These are phyloP conservation scores for Blastocystis sp. DNA, from an alignment of 352 stramenopile genomes.

Conservation along the genomic window DNA sequence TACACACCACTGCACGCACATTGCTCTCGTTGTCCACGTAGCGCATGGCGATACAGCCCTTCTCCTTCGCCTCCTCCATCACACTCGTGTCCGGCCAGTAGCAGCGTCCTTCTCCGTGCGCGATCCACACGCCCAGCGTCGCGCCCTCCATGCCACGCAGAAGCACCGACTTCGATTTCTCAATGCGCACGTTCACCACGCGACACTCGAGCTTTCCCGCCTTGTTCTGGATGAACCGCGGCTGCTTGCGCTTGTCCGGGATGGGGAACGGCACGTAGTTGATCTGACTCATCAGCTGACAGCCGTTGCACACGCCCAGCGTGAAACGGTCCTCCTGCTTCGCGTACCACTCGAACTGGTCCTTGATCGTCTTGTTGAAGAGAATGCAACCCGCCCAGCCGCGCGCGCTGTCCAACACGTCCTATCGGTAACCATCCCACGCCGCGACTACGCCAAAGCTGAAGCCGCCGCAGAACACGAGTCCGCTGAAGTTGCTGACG, in stretches of 20 bases:
- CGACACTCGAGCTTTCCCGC: slow-evolving; percentile 94
- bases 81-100: slow-evolving; percentile 92
- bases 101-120: slow-evolving; percentile 89
- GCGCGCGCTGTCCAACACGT: slow-evolving; percentile 97
- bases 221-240: slow-evolving; percentile 96
- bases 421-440: slow-evolving; percentile 74
- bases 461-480: slow-evolving; percentile 98
- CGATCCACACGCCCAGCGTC: slow-evolving; percentile 96
- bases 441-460: slow-evolving; percentile 84
- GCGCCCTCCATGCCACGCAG: slow-evolving; percentile 96
- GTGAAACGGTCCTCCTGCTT: slow-evolving; percentile 94
- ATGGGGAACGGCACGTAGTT: slow-evolving; percentile 90
- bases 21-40: slow-evolving; percentile 94
- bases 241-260: slow-evolving; percentile 81
- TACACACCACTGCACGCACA: background rate
- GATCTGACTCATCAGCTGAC: slow-evolving; percentile 98
- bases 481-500: slow-evolving; percentile 92
- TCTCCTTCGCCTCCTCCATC: slow-evolving; percentile 85
- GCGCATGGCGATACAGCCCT: slow-evolving; percentile 90
- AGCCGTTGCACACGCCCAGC: slow-evolving; percentile 98
- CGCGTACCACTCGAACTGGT: slow-evolving; percentile 94
- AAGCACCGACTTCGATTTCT: slow-evolving; percentile 90
- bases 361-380: slow-evolving; percentile 91
- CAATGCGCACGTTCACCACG: slow-evolving; percentile 93
- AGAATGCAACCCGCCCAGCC: slow-evolving; percentile 96